Evolutionary conservation across 176 grass and related monocot species (phyloP).

Genomic region (Carex littledalei): DNA sequence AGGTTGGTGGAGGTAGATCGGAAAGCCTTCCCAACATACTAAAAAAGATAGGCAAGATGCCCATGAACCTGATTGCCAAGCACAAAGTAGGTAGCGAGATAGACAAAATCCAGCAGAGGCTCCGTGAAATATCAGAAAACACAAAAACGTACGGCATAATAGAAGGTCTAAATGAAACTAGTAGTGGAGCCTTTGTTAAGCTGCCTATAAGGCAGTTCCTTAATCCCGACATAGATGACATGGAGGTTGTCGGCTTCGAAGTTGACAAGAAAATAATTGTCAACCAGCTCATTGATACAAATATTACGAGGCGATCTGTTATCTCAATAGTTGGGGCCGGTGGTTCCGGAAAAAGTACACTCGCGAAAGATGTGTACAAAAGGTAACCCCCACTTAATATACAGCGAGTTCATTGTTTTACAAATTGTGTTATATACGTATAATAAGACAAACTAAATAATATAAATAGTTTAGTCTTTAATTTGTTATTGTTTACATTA

Average conservation of each 20-base stretch:
- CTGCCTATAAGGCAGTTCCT: neutral
- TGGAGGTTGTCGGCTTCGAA: neutral
- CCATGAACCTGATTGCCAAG: neutral
- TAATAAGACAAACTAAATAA: too few species aligned
- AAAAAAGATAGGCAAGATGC: neutral
- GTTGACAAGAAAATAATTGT: neutral
- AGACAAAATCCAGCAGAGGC: neutral
- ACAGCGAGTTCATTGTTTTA: neutral
- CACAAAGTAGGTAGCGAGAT: neutral
- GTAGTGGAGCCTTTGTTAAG: too few species aligned
- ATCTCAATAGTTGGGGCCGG: neutral
- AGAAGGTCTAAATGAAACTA: neutral
- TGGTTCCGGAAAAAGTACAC: too few species aligned
- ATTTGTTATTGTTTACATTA: too few species aligned
- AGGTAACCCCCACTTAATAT: too few species aligned
- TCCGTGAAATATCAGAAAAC: neutral
- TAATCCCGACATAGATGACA: neutral
- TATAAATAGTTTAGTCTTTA: too few species aligned
- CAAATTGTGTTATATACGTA: too few species aligned
- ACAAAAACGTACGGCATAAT: neutral
- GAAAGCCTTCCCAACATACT: neutral
- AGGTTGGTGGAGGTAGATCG: neutral
- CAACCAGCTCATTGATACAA: neutral
- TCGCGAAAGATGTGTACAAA: too few species aligned
- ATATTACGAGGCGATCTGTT: neutral